These are phyloP conservation scores for Thelonectria rubi DNA, from an alignment of 2,329 filamentous ascomycete species.

Conservation along the genomic window DNA sequence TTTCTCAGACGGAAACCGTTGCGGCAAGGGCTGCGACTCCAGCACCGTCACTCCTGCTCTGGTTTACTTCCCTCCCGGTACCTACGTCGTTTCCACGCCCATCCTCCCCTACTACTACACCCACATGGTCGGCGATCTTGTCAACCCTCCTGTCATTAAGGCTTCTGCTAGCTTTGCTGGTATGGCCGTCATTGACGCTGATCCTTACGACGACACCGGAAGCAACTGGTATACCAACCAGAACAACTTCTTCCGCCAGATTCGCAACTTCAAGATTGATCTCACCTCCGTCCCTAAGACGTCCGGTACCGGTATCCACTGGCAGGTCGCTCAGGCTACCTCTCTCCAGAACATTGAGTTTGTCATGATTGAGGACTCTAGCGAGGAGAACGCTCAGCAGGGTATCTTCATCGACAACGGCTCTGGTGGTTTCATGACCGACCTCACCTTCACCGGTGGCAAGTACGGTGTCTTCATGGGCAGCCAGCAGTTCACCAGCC, in stretches of 20 bases:
- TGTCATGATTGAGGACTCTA: slow-evolving; percentile 76
- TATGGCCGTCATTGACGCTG: slow-evolving; percentile 88
- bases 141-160: slow-evolving; percentile 78
- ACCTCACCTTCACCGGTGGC: slow-evolving; percentile 85
- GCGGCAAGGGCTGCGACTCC: slow-evolving; percentile 83
- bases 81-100: slow-evolving; percentile 81
- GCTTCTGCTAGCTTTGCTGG: slow-evolving; percentile 76
- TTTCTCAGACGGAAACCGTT: slow-evolving; percentile 80
- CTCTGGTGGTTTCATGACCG: slow-evolving; percentile 84
- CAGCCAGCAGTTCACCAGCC: slow-evolving; percentile 87
- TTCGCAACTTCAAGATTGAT: slow-evolving; percentile 85
- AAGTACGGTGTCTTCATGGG: slow-evolving; percentile 81
- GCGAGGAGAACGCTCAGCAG: slow-evolving; percentile 72
- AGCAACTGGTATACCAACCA: slow-evolving; percentile 83
- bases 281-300: slow-evolving; percentile 70
- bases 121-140: slow-evolving; percentile 85
- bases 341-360: slow-evolving; percentile 84
- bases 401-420: slow-evolving; percentile 89
- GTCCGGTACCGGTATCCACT: slow-evolving; percentile 77
- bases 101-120: slow-evolving; percentile 92
- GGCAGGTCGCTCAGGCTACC: slow-evolving; percentile 86
- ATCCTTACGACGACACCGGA: slow-evolving; percentile 79
- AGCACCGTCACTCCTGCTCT: slow-evolving; percentile 84
- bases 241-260: slow-evolving; percentile 84
- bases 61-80: slow-evolving; percentile 91